phyloP scores from a whole-genome alignment of 2,329 filamentous ascomycete genomes.

The Colletotrichum tropicicola region DNA sequence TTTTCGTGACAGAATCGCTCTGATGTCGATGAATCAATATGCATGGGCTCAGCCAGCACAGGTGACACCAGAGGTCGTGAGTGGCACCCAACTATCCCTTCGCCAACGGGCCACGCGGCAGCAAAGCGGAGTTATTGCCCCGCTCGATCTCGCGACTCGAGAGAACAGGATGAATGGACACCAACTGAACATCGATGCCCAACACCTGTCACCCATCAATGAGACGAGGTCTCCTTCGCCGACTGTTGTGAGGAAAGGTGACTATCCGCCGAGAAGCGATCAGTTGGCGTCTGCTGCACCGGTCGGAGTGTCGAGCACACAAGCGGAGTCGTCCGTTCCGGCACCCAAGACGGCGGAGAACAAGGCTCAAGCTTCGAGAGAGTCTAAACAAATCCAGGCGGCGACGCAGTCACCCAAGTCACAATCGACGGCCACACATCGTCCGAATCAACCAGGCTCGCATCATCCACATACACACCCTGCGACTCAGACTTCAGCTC shows the following conservation, averaged over 20 bases:
- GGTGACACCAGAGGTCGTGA: constrained; percentile 35
- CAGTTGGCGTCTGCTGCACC: constrained; percentile 18
- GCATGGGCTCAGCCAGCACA: constrained; percentile 15
- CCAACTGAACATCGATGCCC: constrained; percentile 46
- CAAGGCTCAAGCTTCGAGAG: constrained; percentile 34
- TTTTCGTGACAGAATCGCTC: constrained; percentile 51
- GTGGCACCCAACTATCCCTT: constrained; percentile 41
- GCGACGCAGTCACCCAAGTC: constrained; percentile 34
- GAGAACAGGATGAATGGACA: constrained; percentile 50
- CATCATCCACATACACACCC: constrained; percentile 40
- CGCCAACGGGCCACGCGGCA: constrained; percentile 49
- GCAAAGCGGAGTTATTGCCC: constrained; percentile 60
- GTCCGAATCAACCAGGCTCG: constrained; percentile 12
- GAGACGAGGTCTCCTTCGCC: constrained; percentile 79
- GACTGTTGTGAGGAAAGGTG: constrained; percentile 60
- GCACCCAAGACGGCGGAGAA: not conserved
- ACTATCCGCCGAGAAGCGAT: constrained; percentile 14
- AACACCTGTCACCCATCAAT: constrained; percentile 76
- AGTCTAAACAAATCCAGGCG: constrained; percentile 36
- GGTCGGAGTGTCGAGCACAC: constrained; percentile 26
- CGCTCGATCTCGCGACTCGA: constrained; percentile 63
- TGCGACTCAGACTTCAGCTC: constrained; percentile 32
- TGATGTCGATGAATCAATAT: constrained; percentile 48
- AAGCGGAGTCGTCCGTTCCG: not conserved
- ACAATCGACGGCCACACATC: constrained; percentile 7